Conservation (phyloP, 2,329 filamentous ascomycete species). For the Scleromitrula shiraiana region DNA sequence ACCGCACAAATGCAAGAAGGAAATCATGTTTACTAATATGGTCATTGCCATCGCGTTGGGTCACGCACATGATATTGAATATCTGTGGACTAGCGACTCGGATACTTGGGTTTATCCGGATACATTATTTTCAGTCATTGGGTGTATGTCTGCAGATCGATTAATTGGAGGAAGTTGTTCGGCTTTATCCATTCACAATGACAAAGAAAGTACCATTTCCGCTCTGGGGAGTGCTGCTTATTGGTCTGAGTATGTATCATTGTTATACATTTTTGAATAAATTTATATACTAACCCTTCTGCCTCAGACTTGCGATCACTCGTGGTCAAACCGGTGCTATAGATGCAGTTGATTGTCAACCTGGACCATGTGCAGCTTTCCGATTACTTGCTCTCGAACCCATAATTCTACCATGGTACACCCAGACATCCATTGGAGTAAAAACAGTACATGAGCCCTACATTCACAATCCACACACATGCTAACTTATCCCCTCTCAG, state of each 20-base stretch:
- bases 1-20: constrained; percentile 34
- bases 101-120: constrained; percentile 22
- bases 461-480: neutral
- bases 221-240: constrained; percentile 30
- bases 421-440: constrained; percentile 30
- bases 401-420: constrained; percentile 32
- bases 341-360: constrained; percentile 31
- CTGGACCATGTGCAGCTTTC: constrained; percentile 32
- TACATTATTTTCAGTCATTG: constrained; percentile 19
- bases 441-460: constrained; percentile 20
- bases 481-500: neutral
- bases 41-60: constrained; percentile 30
- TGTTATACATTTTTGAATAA: neutral
- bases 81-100: constrained; percentile 32
- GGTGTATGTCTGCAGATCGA: constrained; percentile 30
- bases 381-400: constrained; percentile 27
- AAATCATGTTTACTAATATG: constrained; percentile 33
- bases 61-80: constrained; percentile 29
- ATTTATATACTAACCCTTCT: neutral
- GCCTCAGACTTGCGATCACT: constrained; percentile 27
- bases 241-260: constrained; percentile 25
- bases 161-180: constrained; percentile 30
- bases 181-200: constrained; percentile 31
- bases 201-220: constrained; percentile 26
- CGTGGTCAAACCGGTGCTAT: constrained; percentile 27